Base-by-base conservation (phyloP, 768 basidiomycete genomes). In the Phaeolepiota aurea region DNA sequence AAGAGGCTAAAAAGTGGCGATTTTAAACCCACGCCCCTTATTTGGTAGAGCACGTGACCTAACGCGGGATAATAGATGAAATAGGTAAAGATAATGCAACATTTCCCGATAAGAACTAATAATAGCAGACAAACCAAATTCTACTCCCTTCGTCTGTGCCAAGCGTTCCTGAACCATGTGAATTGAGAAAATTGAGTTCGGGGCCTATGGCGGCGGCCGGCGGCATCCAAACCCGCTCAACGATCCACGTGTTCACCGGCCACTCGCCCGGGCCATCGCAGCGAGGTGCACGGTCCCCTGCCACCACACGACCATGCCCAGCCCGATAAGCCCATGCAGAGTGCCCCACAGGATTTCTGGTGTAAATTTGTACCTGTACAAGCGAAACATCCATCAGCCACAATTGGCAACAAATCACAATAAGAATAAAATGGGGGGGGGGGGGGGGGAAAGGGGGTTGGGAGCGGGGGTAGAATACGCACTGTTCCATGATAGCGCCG, bases 241-340 rank as follows among this genome's bases (percentile, higher is more conserved):
- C 16, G 7, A 13, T 16, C 7, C n/a, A n/a, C n/a, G n/a, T 28
- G 25, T 40, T 31, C 25, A 40, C 12, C 25, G 20, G 16, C 21
- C 16, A 14, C 50, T 47, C 28, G 48, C 56, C 16, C 67, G 61
- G 21, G 66, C 58, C 51, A 69, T 58, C 16, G 59, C 61, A 19
- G 72, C 64, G 28, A 75, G 60, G 22, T 65, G 72, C 37, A 87
- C 62, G 2, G 86, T 89, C 13, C 56, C 65, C 60, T 90, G 87
- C 87, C 87, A 90, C 87, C 87, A 90, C 2, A 73, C 55, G 5
- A 83, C 74, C 70, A 89, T 81, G 39, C 70, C 72, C 4, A 89
- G 57, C 9, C 86, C 81, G 22, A 89, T 43, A 34, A 84, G 13
- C 13, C 87, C 87, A 48, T 90, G 87, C 14, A 76, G 51, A 4